Percentiles rank a stretch among this genome's conserved stretches.
Evolutionary conservation across 108 stramenopile genomes (phyloP).

Genomic region (Pseudonitzschia multiseries): DNA sequence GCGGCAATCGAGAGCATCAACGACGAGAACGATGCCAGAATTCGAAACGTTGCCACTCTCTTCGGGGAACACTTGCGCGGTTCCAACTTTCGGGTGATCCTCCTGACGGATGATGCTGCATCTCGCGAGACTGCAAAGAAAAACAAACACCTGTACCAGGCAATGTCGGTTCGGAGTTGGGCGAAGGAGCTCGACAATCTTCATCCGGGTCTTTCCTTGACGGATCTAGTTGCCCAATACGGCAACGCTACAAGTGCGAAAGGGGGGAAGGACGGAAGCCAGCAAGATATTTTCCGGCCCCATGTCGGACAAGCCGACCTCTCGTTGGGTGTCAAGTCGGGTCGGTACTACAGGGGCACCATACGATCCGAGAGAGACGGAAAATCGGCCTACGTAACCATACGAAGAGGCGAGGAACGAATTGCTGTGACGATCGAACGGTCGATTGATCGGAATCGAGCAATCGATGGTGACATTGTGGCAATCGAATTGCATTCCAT

Average conservation of each 20-base stretch:
- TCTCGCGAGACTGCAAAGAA: constrained; percentile 49
- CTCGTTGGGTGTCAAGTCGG: constrained; percentile 62
- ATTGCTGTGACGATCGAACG: constrained; percentile 73
- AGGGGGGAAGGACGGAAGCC: background rate
- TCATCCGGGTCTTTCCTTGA: constrained; percentile 60
- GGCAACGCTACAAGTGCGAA: constrained; percentile 6
- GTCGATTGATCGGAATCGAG: constrained; percentile 81
- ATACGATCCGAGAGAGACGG: constrained; percentile 49
- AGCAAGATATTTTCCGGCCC: constrained; percentile 34
- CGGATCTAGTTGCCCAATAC: constrained; percentile 80
- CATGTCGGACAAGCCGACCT: constrained; percentile 60
- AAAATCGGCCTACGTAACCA: constrained; percentile 57
- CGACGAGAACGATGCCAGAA: constrained; percentile 80
- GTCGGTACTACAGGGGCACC: constrained; percentile 66
- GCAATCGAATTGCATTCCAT: constrained; percentile 77
- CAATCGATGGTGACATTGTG: constrained; percentile 96
- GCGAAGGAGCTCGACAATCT: constrained; percentile 59
- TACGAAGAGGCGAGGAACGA: constrained; percentile 74
- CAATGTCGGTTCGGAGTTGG: constrained; percentile 62
- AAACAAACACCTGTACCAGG: constrained; percentile 46
- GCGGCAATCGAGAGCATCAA: constrained; percentile 37
- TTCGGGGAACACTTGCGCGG: constrained; percentile 51
- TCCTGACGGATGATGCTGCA: constrained; percentile 75
- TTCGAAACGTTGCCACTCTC: constrained; percentile 69
- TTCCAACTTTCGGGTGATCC: constrained; percentile 55